Evolutionary conservation across 108 stramenopile species (phyloP).

Genomic region (Aurantiochytrium sp.): DNA sequence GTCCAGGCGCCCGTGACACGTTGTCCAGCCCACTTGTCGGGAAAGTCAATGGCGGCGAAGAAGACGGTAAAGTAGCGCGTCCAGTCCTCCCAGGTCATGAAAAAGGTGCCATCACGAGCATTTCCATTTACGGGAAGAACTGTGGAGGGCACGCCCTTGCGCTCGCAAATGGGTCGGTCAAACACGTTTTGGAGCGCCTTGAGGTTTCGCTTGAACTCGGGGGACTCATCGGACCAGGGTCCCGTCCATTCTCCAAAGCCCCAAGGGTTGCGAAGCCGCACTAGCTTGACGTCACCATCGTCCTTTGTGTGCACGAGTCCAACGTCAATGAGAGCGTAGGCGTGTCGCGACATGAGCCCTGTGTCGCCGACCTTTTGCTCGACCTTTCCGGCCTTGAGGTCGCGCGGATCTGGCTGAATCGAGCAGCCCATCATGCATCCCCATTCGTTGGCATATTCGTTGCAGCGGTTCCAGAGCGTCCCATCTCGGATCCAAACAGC

Average conservation of each 20-base stretch:
- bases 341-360: conserved; percentile 29
- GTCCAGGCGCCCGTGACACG: not conserved
- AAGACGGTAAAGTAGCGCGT: conserved; percentile 6
- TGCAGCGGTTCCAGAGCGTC: not conserved
- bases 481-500: not conserved
- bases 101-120: conserved; percentile 38
- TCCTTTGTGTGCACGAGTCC: not conserved
- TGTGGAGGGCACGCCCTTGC: not conserved
- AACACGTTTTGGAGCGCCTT: not conserved
- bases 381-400: not conserved
- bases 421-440: conserved; percentile 28
- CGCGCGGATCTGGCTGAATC: conserved; percentile 5
- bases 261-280: conserved; percentile 38
- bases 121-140: not conserved
- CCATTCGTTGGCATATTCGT: not conserved
- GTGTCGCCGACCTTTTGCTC: not conserved
- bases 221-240: conserved; percentile 28
- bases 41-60: not conserved
- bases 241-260: conserved; percentile 39
- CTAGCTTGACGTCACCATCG: not conserved
- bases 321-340: conserved; percentile 25
- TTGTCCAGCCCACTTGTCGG: not conserved
- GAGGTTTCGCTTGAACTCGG: conserved; percentile 14
- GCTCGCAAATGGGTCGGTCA: not conserved
- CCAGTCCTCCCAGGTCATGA: conserved; percentile 40